Percentiles rank a stretch among this genome's conserved stretches.
Evolutionary conservation across 1,284 basidiomycete genomes (phyloP).

Genomic region (Pseudozyma thailandica): DNA sequence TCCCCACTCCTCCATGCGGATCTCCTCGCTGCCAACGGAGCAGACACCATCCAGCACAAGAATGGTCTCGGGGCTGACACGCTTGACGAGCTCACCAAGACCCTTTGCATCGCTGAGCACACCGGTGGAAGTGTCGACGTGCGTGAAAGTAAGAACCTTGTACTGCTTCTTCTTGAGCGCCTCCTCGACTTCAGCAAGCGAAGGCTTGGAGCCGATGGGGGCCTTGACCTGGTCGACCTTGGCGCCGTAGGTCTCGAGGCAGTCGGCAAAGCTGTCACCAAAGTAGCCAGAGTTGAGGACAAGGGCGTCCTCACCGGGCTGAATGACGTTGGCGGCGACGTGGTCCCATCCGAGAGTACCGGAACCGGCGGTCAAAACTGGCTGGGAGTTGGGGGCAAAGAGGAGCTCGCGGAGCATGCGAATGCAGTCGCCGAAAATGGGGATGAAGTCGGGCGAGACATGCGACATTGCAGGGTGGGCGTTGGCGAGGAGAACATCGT

Average conservation of each 20-base stretch:
- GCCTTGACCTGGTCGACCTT: conserved; percentile 87
- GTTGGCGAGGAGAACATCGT: conserved; percentile 74
- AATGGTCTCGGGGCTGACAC: conserved; percentile 85
- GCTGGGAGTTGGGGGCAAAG: conserved; percentile 72
- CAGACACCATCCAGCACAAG: conserved; percentile 92
- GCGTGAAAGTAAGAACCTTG: conserved; percentile 91
- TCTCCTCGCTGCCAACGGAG: conserved; percentile 94
- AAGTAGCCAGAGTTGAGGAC: conserved; percentile 74
- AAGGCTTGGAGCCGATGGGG: conserved; percentile 81
- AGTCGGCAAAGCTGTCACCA: conserved; percentile 66
- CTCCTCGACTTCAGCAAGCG: conserved; percentile 74
- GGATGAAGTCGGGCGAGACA: conserved; percentile 88
- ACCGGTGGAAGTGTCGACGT: conserved; percentile 75
- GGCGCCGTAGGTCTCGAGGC: conserved; percentile 81
- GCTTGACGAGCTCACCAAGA: conserved; percentile 79
- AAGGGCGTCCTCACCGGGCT: conserved; percentile 81
- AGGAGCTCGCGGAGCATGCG: conserved; percentile 78
- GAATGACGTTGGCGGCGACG: conserved; percentile 77
- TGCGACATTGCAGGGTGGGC: conserved; percentile 72
- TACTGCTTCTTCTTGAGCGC: conserved; percentile 84
- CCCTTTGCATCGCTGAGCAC: conserved; percentile 87
- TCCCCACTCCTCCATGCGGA: conserved; percentile 90
- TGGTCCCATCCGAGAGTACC: conserved; percentile 90
- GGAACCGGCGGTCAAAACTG: conserved; percentile 86
- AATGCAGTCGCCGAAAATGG: conserved; percentile 88